Evolutionary conservation across 2,329 filamentous ascomycete species (phyloP), one percentile per base, ranked within the genome.

Genomic region (Onygena corvina): DNA sequence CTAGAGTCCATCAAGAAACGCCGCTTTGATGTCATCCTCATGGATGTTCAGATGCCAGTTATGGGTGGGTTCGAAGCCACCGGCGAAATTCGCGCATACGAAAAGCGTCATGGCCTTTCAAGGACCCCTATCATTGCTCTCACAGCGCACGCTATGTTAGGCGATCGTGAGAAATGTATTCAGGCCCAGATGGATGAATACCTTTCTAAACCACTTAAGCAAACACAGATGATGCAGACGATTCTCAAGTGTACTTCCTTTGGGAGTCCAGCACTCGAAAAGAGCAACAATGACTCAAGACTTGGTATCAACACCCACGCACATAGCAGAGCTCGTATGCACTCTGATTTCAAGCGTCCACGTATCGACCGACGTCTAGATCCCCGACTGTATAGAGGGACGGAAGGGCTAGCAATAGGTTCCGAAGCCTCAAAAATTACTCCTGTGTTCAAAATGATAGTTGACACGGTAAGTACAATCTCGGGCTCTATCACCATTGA

Each of bases 11-110:
- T 95, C 58, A 89, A 93, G 74, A 80, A 83, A 64, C 90, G 84
- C 70, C 84, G 86, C 63, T 98, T 93, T 64, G 92, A 98, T 65
- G 86, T 94, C 53, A 92, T 98, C 56, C 76, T 98, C 45, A 98
- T 98, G 92, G 92, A 98, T 63, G 92, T 98, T 14, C 92, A 96
- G 65, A 98, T 98, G 92, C 92, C 92, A n/a, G 85, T 96, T 60
- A 96, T 96, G 89, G 92, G 92, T 63, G 92, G 92, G 38, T 96
- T 98, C 63, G 92, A 98, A 69, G 89, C 92, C 11, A 98, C 92
- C 3, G 86, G 82, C 57, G 94, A 94, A 72, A 98, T 98, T 57
- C 81, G 92, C 60, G 88, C 95, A 65, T 96, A 90, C 66, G 92
- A 98, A 66, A 81, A 83, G 52, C 84, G 82, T 56, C 79, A 86